Percentiles rank a stretch among this genome's conserved stretches.
Evolutionary conservation across 2,329 filamentous ascomycete genomes (phyloP).

Genomic region (Trichophyton benhamiae): DNA sequence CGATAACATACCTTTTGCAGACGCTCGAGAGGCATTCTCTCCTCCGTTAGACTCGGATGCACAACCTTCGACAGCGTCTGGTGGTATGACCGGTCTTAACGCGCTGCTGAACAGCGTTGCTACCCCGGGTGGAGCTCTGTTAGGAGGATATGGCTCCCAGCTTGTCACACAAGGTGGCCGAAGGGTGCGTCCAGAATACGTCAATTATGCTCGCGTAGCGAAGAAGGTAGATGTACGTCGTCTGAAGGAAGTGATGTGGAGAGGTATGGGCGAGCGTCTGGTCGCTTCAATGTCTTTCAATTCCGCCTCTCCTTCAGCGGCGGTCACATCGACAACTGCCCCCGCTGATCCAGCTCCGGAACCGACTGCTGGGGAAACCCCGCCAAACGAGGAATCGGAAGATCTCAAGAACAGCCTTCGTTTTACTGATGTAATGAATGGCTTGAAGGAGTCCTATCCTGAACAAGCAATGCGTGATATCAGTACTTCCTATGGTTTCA

Average conservation of each 20-base stretch:
- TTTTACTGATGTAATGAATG: slow-evolving; percentile 88
- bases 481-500: slow-evolving; percentile 86
- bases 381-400: slow-evolving; percentile 21
- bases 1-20: slow-evolving; percentile 37
- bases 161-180: slow-evolving; percentile 49
- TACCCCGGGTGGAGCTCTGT: slow-evolving; percentile 30
- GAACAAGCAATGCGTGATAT: slow-evolving; percentile 83
- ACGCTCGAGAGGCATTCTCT: slow-evolving; percentile 38
- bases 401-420: slow-evolving; percentile 47
- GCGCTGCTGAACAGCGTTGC: slow-evolving; percentile 30
- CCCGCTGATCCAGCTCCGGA: background rate
- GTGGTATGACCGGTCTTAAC: slow-evolving; percentile 26
- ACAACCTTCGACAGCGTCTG: slow-evolving; percentile 21
- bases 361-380: slow-evolving; percentile 10
- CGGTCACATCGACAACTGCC: slow-evolving; percentile 6
- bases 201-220: slow-evolving; percentile 52
- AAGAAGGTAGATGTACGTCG: slow-evolving; percentile 56
- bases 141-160: slow-evolving; percentile 49
- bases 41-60: slow-evolving; percentile 27
- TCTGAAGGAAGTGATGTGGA: slow-evolving; percentile 55
- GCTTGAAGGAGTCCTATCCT: slow-evolving; percentile 72
- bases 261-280: slow-evolving; percentile 42
- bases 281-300: slow-evolving; percentile 25
- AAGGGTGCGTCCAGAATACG: slow-evolving; percentile 50
- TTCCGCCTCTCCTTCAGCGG: slow-evolving; percentile 13